Conservation (phyloP, 2,329 filamentous ascomycete species). For the Cryphonectria radicalis region DNA sequence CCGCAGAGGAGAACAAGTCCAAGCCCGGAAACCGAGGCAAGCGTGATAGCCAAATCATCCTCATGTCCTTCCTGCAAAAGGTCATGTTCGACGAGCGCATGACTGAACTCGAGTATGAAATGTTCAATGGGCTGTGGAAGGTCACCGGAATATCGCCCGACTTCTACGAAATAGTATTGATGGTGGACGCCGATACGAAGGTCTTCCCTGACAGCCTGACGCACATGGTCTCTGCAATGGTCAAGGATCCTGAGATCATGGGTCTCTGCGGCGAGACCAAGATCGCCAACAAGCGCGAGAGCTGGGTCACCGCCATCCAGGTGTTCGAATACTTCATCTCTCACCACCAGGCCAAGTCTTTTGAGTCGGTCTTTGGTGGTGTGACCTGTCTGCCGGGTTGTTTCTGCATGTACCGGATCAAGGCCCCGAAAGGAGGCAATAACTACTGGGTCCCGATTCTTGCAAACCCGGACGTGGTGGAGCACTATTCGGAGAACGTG, state of each 20-base stretch:
- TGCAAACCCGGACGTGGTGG: conserved; percentile 96
- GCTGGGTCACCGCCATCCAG: conserved; percentile 97
- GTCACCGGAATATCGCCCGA: conserved; percentile 98
- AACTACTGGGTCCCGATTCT: conserved; percentile 99
- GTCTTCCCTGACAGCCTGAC: conserved; percentile 98
- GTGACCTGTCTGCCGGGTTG: conserved; percentile 97
- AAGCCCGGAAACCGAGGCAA: conserved; percentile 98
- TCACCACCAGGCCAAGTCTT: conserved; percentile 94
- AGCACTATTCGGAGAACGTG: conserved; percentile 99
- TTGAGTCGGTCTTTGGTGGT: conserved; percentile 98
- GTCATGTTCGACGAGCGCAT: conserved; percentile 99
- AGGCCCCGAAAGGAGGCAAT: conserved; percentile 95
- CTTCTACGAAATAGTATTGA: conserved; percentile 96
- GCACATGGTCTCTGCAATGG: conserved; percentile 99
- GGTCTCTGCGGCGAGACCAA: conserved; percentile 98
- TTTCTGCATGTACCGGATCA: conserved; percentile 99
- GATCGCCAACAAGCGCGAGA: conserved; percentile 96
- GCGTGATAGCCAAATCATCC: conserved; percentile 96
- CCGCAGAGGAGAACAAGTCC: conserved; percentile 76
- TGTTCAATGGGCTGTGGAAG: conserved; percentile 99
- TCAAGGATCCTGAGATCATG: conserved; percentile 99
- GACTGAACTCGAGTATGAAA: conserved; percentile 98
- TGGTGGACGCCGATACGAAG: conserved; percentile 99
- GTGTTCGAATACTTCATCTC: conserved; percentile 99
- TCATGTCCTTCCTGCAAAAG: conserved; percentile 99